These are phyloP conservation scores for Phialophora macrospora DNA, from an alignment of 2,329 filamentous ascomycete species.

Conservation along the genomic window DNA sequence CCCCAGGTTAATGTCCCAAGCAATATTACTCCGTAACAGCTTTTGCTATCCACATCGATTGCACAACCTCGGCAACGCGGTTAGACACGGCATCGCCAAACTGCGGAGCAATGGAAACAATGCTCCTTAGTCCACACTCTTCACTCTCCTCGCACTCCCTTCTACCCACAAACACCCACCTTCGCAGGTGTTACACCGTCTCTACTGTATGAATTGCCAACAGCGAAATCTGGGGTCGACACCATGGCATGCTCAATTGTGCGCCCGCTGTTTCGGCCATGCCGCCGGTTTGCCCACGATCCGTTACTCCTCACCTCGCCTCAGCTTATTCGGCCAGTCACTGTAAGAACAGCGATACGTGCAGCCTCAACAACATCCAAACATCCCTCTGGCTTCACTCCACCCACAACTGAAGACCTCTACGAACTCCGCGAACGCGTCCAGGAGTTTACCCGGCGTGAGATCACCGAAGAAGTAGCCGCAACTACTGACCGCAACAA, in stretches of 20 bases:
- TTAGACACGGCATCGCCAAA: slow-evolving; percentile 27
- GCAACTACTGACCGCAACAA: slow-evolving; percentile 82
- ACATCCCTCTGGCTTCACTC: slow-evolving; percentile 67
- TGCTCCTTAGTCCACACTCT: neutral
- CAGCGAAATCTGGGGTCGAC: neutral
- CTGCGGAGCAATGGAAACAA: slow-evolving; percentile 17
- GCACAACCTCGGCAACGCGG: slow-evolving; percentile 46
- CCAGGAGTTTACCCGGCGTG: slow-evolving; percentile 86
- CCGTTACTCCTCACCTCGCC: neutral
- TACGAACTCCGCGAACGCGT: slow-evolving; percentile 81
- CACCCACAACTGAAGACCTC: slow-evolving; percentile 74
- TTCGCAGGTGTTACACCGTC: neutral
- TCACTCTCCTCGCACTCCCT: neutral
- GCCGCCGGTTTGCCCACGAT: slow-evolving; percentile 10
- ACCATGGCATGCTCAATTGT: slow-evolving; percentile 25
- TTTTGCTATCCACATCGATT: neutral
- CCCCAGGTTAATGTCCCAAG: too few species aligned
- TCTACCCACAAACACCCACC: neutral
- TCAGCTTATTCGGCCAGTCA: neutral
- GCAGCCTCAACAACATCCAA: slow-evolving; percentile 62
- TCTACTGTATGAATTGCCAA: neutral
- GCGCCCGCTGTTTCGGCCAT: slow-evolving; percentile 19
- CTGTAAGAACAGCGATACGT: slow-evolving; percentile 16
- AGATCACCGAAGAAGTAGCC: slow-evolving; percentile 83
- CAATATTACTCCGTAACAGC: neutral